Evolutionary conservation across 2,329 filamentous ascomycete species (phyloP), one percentile per base, ranked within the genome.

Genomic region (Achaetomium macrosporum): DNA sequence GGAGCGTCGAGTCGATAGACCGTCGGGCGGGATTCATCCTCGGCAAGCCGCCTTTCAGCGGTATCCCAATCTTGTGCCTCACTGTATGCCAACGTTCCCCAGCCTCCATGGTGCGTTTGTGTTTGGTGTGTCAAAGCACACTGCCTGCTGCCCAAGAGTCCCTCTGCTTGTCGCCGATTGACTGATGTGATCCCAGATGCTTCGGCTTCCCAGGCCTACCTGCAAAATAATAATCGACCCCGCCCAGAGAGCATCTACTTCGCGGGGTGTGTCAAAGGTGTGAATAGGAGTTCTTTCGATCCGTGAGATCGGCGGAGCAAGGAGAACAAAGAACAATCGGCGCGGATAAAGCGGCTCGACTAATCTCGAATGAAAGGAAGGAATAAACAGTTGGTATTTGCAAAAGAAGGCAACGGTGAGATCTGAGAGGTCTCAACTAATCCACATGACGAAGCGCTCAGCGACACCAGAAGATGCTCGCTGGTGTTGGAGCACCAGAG

Each of bases 301-400:
- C 30, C 42, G 25, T 16, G 42, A 35, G 25, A 41, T 46, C 36
- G 25, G 20, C 16, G 8, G 31, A 40, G 16, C 25, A 36, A 45
- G 17, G 29, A 48, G 47, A 46, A 53, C 47, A 56, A 54, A 42
- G 56, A 54, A 54, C 33, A 15, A 12, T 12, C 17, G 31, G 51
- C 46, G 51, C 49, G 37, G 31, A 41, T 19, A 43, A 50, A 51
- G 31, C 43, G 47, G 50, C 30, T 52, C 29, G 7, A 30, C 7
- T 16, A n/a, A 12, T 41, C 25, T 37, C 12, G 7, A 17, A 5
- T 8, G 15, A 54, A 56, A 54, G 42, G 48, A 54, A 45, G 30
- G 49, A 52, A 50, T 33, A 45, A 29, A 47, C 20, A 45, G 42
- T 50, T 45, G 49, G 56, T 46, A 16, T 15, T 37, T 17, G 30